These are phyloP conservation scores for Ceratocystis huliohia DNA, from an alignment of 2,329 filamentous ascomycete genomes.

Conservation along the genomic window DNA sequence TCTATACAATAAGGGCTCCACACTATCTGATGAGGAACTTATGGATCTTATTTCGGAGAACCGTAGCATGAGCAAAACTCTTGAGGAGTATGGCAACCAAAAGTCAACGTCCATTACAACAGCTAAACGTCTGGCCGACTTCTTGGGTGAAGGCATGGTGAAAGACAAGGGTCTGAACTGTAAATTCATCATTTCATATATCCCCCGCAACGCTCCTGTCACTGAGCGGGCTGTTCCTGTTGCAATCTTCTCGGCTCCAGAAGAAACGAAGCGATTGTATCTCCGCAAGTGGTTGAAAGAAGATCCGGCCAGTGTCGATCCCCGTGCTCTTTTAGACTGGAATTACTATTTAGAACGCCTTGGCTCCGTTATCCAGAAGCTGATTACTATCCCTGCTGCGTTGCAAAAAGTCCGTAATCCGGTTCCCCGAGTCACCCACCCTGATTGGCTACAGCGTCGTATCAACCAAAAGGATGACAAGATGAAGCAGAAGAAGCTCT, in stretches of 20 bases:
- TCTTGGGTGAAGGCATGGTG: conserved; percentile 95
- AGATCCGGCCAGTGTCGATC: conserved; percentile 82
- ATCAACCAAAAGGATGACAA: conserved; percentile 95
- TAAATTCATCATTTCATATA: conserved; percentile 95
- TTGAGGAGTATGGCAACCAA: conserved; percentile 89
- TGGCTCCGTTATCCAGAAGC: conserved; percentile 93
- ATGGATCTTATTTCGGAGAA: conserved; percentile 99
- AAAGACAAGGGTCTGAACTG: conserved; percentile 99
- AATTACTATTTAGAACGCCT: conserved; percentile 92
- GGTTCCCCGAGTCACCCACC: conserved; percentile 82
- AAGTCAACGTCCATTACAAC: conserved; percentile 99
- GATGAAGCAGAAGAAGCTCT: conserved; percentile 98
- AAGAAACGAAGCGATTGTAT: conserved; percentile 75
- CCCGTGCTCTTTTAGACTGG: conserved; percentile 84
- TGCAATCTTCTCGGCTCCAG: conserved; percentile 91
- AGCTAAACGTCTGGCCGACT: conserved; percentile 85
- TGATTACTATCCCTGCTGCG: conserved; percentile 95
- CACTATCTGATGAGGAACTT: conserved; percentile 86
- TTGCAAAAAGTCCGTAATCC: conserved; percentile 91
- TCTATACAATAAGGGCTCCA: conserved; percentile 73
- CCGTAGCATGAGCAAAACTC: conserved; percentile 90
- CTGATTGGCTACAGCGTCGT: conserved; percentile 87
- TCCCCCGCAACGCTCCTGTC: conserved; percentile 76
- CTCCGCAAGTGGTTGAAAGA: conserved; percentile 92
- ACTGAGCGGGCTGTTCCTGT: conserved; percentile 91